Evolutionary conservation across 2,329 filamentous ascomycete species (phyloP), one percentile per base, ranked within the genome.

Genomic region (Xylariaceae sp.): DNA sequence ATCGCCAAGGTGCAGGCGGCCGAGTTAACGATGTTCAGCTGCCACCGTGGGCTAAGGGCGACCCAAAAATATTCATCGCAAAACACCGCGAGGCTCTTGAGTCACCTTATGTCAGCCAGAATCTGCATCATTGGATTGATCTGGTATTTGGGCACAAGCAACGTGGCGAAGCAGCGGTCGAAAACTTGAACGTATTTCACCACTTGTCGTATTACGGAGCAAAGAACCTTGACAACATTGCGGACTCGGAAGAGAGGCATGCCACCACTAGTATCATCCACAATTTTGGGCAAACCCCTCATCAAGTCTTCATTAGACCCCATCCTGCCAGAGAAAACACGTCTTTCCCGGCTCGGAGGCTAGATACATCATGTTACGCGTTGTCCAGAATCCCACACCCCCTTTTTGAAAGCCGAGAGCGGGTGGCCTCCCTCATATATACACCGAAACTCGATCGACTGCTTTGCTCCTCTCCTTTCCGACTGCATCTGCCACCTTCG

Each of bases 241-340:
- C 86, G 7, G 92, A 97, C 67, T 87, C 89, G 0, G 84, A 92
- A 52, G 92, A 97, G 70, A 81, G 91, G 41, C 78, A 91, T 6
- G 89, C 92, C 5, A 92, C 91, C 0, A 96, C 96, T 50, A 90
- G 90, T 32, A 95, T 96, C 62, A 97, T 99, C 63, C 92, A 99
- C 71, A 97, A 97, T 64, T 99, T 99, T 70, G 94, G 94, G 0
- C 94, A 99, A 70, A 99, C 95, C 1, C 94, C 95, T 1, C 88
- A 95, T 63, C 95, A 99, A 69, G 87, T 97, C 15, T 99, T 97
- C 69, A 81, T 84, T 42, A 86, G 87, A 54, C 79, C 87, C 12
- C 94, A 99, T 70, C 85, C 88, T 3, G 74, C 81, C n/a, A 82
- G 87, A 13, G 91, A 95, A 60, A 80, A 88, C 52, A 72, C 80